Percentiles rank a stretch among this genome's conserved stretches.
Evolutionary conservation across 1,284 basidiomycete species (phyloP).

Genomic region (Apiotrichum porosum): DNA sequence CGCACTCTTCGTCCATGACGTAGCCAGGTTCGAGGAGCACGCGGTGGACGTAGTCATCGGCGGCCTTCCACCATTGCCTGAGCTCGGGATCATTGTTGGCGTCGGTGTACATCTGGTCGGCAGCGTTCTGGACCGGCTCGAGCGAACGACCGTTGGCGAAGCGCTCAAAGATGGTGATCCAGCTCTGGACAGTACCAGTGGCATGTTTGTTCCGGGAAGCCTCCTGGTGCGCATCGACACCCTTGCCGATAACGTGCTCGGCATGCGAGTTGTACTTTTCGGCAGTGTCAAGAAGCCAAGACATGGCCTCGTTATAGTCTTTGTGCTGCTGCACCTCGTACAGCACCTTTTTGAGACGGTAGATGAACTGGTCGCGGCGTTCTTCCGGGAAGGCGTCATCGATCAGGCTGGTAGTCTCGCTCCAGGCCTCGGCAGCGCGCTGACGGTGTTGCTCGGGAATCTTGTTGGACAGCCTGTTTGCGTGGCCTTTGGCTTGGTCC

Average conservation of each 20-base stretch:
- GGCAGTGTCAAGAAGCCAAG: slow-evolving; percentile 67
- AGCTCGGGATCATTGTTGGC: slow-evolving; percentile 71
- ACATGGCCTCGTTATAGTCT: slow-evolving; percentile 78
- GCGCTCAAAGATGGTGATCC: slow-evolving; percentile 79
- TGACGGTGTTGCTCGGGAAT: not conserved
- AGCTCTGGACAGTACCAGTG: slow-evolving; percentile 49
- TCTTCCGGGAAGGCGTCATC: slow-evolving; percentile 85
- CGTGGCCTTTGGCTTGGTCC: slow-evolving; percentile 36
- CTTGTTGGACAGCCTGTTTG: not conserved
- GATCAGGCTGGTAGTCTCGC: slow-evolving; percentile 33
- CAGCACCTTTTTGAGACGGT: slow-evolving; percentile 60
- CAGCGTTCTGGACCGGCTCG: slow-evolving; percentile 65
- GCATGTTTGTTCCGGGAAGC: slow-evolving; percentile 47
- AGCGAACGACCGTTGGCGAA: slow-evolving; percentile 72
- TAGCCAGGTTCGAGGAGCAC: slow-evolving; percentile 82
- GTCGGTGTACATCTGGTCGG: slow-evolving; percentile 70
- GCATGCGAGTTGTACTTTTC: slow-evolving; percentile 71
- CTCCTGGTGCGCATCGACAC: slow-evolving; percentile 52
- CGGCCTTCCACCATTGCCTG: slow-evolving; percentile 65
- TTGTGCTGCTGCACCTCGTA: slow-evolving; percentile 83
- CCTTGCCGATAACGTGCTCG: slow-evolving; percentile 48
- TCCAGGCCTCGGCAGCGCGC: not conserved
- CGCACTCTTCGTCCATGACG: slow-evolving; percentile 73
- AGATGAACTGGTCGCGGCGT: slow-evolving; percentile 59
- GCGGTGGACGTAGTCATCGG: slow-evolving; percentile 64